Evolutionary conservation across 1,139 yeast species (phyloP), one percentile per base, ranked within the genome.

Genomic region (Maudiozyma humilis): DNA sequence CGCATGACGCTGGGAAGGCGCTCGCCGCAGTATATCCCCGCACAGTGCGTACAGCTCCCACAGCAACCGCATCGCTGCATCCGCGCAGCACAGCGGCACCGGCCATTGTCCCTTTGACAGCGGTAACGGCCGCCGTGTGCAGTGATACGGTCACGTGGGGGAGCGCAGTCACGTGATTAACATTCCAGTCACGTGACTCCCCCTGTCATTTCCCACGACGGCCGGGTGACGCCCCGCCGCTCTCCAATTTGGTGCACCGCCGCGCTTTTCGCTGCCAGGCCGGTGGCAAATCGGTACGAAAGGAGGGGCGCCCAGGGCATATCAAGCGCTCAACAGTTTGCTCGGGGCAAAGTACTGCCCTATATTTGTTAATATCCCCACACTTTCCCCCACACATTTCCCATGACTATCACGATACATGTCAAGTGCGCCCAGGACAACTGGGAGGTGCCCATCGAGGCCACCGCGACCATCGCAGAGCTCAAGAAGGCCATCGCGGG

Each of bases 351-450:
- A n/a, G n/a, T n/a, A n/a, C n/a, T n/a, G n/a, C n/a, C n/a, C n/a
- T n/a, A n/a, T n/a, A n/a, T n/a, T n/a, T n/a, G n/a, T n/a, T n/a
- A n/a, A n/a, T n/a, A n/a, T n/a, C n/a, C n/a, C n/a, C n/a, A n/a
- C n/a, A n/a, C n/a, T n/a, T n/a, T n/a, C n/a, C n/a, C n/a, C n/a
- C n/a, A n/a, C n/a, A n/a, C n/a, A n/a, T n/a, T n/a, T 23, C 6
- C 27, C 6, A 59, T 59, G 63, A 37, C 54, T 19, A 56, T 60
- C 40, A 53, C 52, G 12, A 49, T 62, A 27, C 57, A 58, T 45
- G 47, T 62, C 18, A 62, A 62, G 38, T 64, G 91, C 10, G 91
- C 91, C 18, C 95, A 85, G 61, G 76, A 81, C 65, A 86, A 84
- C 66, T 82, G 82, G 69, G 79, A 81, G 45, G 72, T 88, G 44